Evolutionary conservation across 2,329 filamentous ascomycete species (phyloP).

Genomic region (Aspergillaceae sp.): DNA sequence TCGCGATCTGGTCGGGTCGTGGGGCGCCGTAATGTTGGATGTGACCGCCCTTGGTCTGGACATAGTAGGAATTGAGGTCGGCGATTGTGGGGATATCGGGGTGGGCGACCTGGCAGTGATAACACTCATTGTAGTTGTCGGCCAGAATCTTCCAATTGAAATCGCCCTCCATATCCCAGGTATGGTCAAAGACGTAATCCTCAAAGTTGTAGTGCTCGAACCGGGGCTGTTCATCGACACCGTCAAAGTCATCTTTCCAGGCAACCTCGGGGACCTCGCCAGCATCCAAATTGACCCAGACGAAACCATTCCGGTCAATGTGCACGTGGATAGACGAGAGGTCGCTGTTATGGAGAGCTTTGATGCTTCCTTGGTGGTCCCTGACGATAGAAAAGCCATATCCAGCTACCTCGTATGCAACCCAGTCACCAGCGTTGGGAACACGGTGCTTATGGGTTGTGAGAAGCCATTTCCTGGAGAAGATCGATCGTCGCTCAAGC

Average conservation of each 20-base stretch:
- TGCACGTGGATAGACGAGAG: conserved; percentile 47
- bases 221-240: conserved; percentile 41
- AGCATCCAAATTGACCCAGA: conserved; percentile 51
- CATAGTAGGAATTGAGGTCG: conserved; percentile 47
- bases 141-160: conserved; percentile 55
- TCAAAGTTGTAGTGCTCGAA: conserved; percentile 44
- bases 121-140: conserved; percentile 59
- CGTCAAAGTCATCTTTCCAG: conserved; percentile 47
- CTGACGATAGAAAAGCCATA: conserved; percentile 47
- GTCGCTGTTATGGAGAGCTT: conserved; percentile 53
- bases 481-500: conserved; percentile 47
- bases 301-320: conserved; percentile 46
- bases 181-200: conserved; percentile 48
- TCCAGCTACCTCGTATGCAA: conserved; percentile 48
- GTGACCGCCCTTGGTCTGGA: conserved; percentile 39
- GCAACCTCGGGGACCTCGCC: conserved; percentile 18
- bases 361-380: conserved; percentile 43
- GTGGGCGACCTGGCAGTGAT: conserved; percentile 52
- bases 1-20: conserved; percentile 38
- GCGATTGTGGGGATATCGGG: conserved; percentile 48
- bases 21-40: conserved; percentile 43
- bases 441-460: conserved; percentile 37
- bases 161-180: conserved; percentile 49
- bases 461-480: conserved; percentile 42
- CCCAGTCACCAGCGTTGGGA: conserved; percentile 46